Percentiles rank a stretch among this genome's conserved stretches.
Evolutionary conservation across 768 basidiomycete genomes (phyloP).

Genomic region (Coprinopsis cinerea): DNA sequence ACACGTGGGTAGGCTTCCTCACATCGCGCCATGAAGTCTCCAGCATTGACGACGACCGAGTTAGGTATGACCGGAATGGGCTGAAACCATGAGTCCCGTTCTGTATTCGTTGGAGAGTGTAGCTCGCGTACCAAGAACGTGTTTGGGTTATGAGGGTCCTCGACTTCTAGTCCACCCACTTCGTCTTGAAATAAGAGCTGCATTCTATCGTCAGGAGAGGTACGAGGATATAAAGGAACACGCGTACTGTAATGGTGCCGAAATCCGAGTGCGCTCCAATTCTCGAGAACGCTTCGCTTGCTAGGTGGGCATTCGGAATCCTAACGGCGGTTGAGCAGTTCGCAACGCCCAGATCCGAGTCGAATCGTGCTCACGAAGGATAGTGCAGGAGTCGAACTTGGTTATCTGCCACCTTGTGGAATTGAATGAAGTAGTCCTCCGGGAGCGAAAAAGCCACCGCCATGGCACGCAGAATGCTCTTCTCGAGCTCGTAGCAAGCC

Average conservation of each 20-base stretch:
- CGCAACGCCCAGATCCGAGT: not conserved
- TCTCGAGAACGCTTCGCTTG: slow-evolving; percentile 32
- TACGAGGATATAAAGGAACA: not conserved
- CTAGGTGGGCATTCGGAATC: slow-evolving; percentile 26
- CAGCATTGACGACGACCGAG: slow-evolving; percentile 46
- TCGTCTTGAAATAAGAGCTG: slow-evolving; percentile 53
- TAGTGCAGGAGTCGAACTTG: slow-evolving; percentile 56
- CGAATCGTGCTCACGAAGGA: slow-evolving; percentile 27
- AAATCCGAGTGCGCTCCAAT: slow-evolving; percentile 53
- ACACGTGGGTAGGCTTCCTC: slow-evolving; percentile 7
- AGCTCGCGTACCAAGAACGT: slow-evolving; percentile 30
- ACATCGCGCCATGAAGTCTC: slow-evolving; percentile 48
- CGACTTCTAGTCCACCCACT: slow-evolving; percentile 57
- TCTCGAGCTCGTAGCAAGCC: slow-evolving; percentile 38
- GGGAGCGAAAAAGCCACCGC: slow-evolving; percentile 39
- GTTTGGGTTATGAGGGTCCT: slow-evolving; percentile 44
- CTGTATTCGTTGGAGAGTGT: not conserved
- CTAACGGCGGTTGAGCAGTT: slow-evolving; percentile 14
- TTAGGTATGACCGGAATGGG: slow-evolving; percentile 39
- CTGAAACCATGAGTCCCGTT: slow-evolving; percentile 13
- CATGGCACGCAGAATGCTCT: slow-evolving; percentile 41
- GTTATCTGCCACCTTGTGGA: slow-evolving; percentile 41
- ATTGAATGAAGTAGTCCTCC: slow-evolving; percentile 37
- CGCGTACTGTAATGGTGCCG: slow-evolving; percentile 43
- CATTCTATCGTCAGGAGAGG: too few species aligned